phyloP scores from a whole-genome alignment of 1,284 basidiomycete species.

The Stereum hirsutum region DNA sequence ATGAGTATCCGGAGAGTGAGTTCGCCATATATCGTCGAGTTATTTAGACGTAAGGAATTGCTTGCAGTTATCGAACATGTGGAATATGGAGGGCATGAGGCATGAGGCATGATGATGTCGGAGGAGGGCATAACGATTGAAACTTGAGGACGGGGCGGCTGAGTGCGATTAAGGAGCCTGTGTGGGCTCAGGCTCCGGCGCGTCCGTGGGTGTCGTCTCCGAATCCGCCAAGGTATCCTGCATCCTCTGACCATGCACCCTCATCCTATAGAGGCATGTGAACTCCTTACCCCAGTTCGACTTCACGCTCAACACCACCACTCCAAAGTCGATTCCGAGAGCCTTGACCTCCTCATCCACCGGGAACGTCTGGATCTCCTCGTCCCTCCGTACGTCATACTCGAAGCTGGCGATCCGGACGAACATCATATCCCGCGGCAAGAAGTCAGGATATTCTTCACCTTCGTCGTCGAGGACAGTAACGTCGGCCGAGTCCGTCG shows the following conservation, averaged over 20 bases:
- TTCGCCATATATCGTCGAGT: no score
- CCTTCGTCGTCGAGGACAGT: constrained; percentile 22
- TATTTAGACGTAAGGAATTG: no score
- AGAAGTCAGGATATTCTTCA: constrained; percentile 35
- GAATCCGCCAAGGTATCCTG: constrained; percentile 5
- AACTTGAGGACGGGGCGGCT: no score
- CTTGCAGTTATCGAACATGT: no score
- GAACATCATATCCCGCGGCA: constrained; percentile 49
- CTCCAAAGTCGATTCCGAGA: constrained; percentile 70
- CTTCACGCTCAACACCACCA: constrained; percentile 71
- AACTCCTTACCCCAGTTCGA: constrained; percentile 85
- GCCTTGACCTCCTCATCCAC: constrained; percentile 57
- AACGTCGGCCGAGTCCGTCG: constrained; percentile 26
- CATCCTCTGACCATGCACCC: constrained; percentile 52
- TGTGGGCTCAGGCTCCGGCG: constrained; percentile 1
- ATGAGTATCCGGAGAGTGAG: no score
- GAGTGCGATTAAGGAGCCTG: constrained; percentile 7
- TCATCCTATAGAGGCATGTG: constrained; percentile 88
- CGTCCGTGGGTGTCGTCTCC: background rate
- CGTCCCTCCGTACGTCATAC: constrained; percentile 65
- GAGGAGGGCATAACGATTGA: no score
- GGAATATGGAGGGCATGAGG: no score
- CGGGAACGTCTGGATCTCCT: constrained; percentile 83
- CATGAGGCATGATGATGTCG: no score
- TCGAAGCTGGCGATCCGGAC: constrained; percentile 71